Conservation (phyloP, 305 asterid species). For the Petunia hybrid region DNA sequence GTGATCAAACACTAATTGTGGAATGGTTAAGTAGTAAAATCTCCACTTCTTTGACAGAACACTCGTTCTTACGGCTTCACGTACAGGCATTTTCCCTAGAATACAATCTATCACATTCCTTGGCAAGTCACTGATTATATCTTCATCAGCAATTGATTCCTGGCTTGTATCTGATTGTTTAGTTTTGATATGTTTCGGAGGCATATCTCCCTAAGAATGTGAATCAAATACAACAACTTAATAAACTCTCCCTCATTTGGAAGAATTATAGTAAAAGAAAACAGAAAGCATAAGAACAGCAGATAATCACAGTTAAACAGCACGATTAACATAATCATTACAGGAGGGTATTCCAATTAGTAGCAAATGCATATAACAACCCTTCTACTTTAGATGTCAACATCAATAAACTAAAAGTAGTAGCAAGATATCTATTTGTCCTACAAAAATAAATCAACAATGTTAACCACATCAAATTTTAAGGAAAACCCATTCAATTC, state of each 20-base stretch:
- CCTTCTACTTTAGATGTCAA: no score
- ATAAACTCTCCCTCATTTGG: not conserved
- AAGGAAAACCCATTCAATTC: no score
- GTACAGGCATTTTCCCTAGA: not conserved
- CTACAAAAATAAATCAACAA: no score
- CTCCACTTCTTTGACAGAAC: slow-evolving; percentile 5
- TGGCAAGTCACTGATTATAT: slow-evolving; percentile 3
- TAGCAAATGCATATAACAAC: no score
- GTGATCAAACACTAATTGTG: not conserved
- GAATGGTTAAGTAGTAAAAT: not conserved
- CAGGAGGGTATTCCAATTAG: no score
- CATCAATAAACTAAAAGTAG: no score
- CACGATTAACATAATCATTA: no score
- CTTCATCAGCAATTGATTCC: not conserved
- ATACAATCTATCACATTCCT: not conserved
- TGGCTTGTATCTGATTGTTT: not conserved
- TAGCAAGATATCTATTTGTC: no score
- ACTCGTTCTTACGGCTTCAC: not conserved
- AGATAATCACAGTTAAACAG: no score
- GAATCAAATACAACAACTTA: not conserved
- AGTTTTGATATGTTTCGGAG: not conserved
- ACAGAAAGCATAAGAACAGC: no score
- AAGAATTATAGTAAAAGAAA: no score
- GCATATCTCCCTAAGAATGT: not conserved
- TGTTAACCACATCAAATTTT: no score